These are phyloP conservation scores for Plenodomus biglobosus DNA, from an alignment of 2,329 filamentous ascomycete species.

Conservation along the genomic window DNA sequence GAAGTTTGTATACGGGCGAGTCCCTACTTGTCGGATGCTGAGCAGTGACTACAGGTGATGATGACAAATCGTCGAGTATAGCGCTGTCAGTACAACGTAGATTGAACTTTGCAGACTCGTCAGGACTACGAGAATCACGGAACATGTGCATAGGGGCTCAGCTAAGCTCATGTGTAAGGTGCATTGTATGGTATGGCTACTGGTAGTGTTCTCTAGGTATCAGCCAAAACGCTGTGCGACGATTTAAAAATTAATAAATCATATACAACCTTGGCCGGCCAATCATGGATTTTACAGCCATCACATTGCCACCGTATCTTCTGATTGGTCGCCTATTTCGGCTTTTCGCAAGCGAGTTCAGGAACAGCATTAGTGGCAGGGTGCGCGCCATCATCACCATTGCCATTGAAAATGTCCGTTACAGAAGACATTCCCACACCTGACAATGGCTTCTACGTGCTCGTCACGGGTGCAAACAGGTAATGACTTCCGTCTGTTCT, in stretches of 20 bases:
- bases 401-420: slow-evolving; percentile 18
- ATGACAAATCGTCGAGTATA: neutral
- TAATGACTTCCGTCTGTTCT: slow-evolving; percentile 41
- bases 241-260: no score
- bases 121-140: no score
- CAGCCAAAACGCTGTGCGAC: no score
- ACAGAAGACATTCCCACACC: slow-evolving; percentile 26
- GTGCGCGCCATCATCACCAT: slow-evolving; percentile 2
- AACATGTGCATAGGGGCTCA: no score
- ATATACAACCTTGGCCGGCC: no score
- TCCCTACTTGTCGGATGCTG: no score
- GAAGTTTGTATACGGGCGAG: no score
- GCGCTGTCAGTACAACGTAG: neutral
- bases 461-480: slow-evolving; percentile 89
- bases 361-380: slow-evolving; percentile 11
- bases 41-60: neutral
- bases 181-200: no score
- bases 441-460: slow-evolving; percentile 54
- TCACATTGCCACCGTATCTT: neutral
- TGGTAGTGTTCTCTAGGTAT: no score
- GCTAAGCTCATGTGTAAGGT: no score
- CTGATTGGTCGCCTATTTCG: slow-evolving; percentile 14
- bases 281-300: neutral
- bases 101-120: no score
- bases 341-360: slow-evolving; percentile 9